Base-by-base conservation (phyloP, 371 early-diverging fungal genomes). In the Mucor sp. region DNA sequence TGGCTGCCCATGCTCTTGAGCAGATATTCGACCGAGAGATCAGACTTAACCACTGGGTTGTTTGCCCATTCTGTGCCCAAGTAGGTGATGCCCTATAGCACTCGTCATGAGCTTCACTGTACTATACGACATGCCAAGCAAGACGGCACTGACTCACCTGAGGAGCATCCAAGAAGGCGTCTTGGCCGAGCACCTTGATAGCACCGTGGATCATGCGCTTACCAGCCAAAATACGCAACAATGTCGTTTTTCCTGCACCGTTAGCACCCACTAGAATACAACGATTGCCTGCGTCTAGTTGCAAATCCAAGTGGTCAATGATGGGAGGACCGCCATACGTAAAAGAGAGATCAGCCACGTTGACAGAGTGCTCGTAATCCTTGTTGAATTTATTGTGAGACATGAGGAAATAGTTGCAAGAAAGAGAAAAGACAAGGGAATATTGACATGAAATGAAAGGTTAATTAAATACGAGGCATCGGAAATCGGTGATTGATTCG, bases 61-160 rank as follows among this genome's bases (percentile, higher is more conserved):
- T 70, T 72, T 6, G 89, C 91, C 93, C 93, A 94, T 74, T 94
- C 94, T 14, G 93, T 91, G 6, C 94, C 94, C 15, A 94, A 79
- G 72, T 94, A 94, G 3, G 91, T 91, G 33, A 92, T 81, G 28
- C 89, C 88, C 87, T 89, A 59, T 30, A 7, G 30, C 11, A 17
- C 1, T 23, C 12, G 4, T 9, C 14, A n/a, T 11, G 28, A 23
- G 21, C 43, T 14, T 15, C 30, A 30, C 30, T 2, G 30, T 30
- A 30, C 30, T 30, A 30, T 30, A 6, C 25, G 32, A 35, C 5
- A 44, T 14, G 23, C 8, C 48, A 44, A 15, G 48, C 35, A 23
- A 19, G 11, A n/a, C 12, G 32, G n/a, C 15, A 21, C 28, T 3
- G 27, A 37, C 57, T 67, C 69, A 79, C 77, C 68, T 64, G 55